phyloP scores from a whole-genome alignment of 164 flowering plant species.

The Nymphaea thermarum region DNA sequence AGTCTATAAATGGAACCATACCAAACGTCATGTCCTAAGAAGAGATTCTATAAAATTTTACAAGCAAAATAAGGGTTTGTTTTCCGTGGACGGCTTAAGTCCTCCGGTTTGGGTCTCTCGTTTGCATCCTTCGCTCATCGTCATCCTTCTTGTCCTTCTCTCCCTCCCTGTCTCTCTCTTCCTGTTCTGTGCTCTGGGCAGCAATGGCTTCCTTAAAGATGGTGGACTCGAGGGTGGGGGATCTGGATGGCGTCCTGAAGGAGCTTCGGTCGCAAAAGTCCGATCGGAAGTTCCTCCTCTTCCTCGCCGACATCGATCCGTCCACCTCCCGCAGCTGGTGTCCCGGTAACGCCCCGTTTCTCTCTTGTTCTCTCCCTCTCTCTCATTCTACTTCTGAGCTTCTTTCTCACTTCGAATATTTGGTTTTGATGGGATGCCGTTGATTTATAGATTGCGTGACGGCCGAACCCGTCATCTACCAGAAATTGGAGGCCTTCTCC shows the following conservation, averaged over 20 bases:
- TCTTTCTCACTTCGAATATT: background rate
- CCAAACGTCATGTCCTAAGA: too few relatives aligned
- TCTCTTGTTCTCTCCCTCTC: slow-evolving; percentile 1
- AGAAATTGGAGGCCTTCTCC: slow-evolving; percentile 53
- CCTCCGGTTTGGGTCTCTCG: background rate
- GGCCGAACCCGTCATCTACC: slow-evolving; percentile 91
- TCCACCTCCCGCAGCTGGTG: slow-evolving; percentile 90
- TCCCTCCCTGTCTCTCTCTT: background rate
- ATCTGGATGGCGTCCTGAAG: slow-evolving; percentile 44
- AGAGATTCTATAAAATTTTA: too few relatives aligned
- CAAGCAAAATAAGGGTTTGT: too few relatives aligned
- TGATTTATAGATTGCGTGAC: slow-evolving; percentile 64
- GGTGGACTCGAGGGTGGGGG: slow-evolving; percentile 52
- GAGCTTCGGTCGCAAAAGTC: slow-evolving; percentile 45
- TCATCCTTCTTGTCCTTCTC: background rate
- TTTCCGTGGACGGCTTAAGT: background rate
- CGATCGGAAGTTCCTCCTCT: slow-evolving; percentile 55
- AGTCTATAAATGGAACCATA: too few relatives aligned
- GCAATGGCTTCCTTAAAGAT: slow-evolving; percentile 19
- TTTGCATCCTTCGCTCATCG: background rate
- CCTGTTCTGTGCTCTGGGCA: slow-evolving; percentile 28
- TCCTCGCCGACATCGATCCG: slow-evolving; percentile 85
- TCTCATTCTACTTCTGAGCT: background rate
- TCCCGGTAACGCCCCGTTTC: slow-evolving; percentile 99
- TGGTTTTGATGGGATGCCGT: background rate